These are phyloP conservation scores for Pyrenophora graminea DNA, from an alignment of 2,329 filamentous ascomycete species.

Conservation along the genomic window DNA sequence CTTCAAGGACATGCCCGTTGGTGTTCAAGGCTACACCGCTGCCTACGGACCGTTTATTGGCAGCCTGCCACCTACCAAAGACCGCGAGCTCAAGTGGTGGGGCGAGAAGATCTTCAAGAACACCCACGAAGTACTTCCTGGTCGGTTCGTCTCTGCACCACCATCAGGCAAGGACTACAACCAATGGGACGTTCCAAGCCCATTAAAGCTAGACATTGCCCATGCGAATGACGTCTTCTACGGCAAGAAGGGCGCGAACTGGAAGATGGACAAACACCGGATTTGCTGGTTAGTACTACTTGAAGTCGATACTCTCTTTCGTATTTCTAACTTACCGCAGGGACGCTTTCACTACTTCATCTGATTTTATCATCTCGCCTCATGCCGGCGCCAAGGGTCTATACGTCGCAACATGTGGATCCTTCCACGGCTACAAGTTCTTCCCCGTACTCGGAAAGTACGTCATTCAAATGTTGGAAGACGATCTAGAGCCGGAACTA, in stretches of 20 bases:
- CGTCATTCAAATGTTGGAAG: constrained; percentile 57
- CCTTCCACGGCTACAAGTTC: constrained; percentile 66
- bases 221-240: constrained; percentile 63
- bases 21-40: constrained; percentile 38
- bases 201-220: constrained; percentile 63
- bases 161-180: constrained; percentile 61
- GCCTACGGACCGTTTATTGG: constrained; percentile 39
- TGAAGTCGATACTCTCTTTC: not conserved
- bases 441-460: constrained; percentile 61
- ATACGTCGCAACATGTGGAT: constrained; percentile 64
- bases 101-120: constrained; percentile 44
- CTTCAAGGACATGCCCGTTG: constrained; percentile 43
- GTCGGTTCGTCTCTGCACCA: constrained; percentile 61
- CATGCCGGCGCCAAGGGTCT: constrained; percentile 54
- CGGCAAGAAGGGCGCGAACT: constrained; percentile 59
- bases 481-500: constrained; percentile 51
- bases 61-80: constrained; percentile 39
- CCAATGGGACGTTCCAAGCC: constrained; percentile 64
- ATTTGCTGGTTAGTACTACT: constrained; percentile 63
- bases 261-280: constrained; percentile 65
- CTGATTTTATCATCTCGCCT: constrained; percentile 60
- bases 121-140: constrained; percentile 48
- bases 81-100: constrained; percentile 43
- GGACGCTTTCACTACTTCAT: constrained; percentile 66
- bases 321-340: constrained; percentile 44